phyloP scores from a whole-genome alignment of 257 asterid genomes.

The Solanum phureja region DNA sequence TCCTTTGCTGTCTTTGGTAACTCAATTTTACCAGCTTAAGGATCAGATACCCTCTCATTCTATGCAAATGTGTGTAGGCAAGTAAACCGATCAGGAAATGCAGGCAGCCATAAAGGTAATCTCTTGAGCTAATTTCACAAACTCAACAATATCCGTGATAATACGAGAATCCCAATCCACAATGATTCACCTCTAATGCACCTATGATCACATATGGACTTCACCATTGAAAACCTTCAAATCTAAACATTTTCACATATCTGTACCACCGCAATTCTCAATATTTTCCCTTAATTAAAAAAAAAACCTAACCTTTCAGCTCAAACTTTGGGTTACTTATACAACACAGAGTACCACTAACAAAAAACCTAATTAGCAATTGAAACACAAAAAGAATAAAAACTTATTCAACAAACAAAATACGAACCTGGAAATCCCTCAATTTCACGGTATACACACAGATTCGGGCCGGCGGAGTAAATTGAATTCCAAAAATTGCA shows the following conservation, averaged over 20 bases:
- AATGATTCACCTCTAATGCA: slow-evolving; percentile 13
- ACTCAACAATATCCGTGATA: background rate
- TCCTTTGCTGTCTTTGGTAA: slow-evolving; percentile 74
- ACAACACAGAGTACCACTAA: background rate
- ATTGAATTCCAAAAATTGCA: background rate
- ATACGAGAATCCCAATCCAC: slow-evolving; percentile 35
- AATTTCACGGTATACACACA: background rate
- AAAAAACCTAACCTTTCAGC: slow-evolving; percentile 5
- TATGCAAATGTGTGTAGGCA: slow-evolving; percentile 56
- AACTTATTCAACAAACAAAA: background rate
- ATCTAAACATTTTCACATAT: background rate
- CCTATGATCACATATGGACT: background rate
- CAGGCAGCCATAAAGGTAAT: slow-evolving; percentile 71
- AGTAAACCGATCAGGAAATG: slow-evolving; percentile 82
- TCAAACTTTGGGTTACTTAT: background rate
- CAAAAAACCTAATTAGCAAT: background rate
- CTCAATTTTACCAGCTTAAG: slow-evolving; percentile 70
- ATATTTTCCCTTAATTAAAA: background rate
- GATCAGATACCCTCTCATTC: slow-evolving; percentile 72
- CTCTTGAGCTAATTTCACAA: background rate
- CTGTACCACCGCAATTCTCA: background rate
- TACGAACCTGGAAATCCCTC: background rate
- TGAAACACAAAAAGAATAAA: background rate
- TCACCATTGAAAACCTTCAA: background rate
- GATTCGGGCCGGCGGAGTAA: background rate